These are phyloP conservation scores for Tilletia setariae DNA, from an alignment of 1,284 basidiomycete genomes.

Conservation along the genomic window DNA sequence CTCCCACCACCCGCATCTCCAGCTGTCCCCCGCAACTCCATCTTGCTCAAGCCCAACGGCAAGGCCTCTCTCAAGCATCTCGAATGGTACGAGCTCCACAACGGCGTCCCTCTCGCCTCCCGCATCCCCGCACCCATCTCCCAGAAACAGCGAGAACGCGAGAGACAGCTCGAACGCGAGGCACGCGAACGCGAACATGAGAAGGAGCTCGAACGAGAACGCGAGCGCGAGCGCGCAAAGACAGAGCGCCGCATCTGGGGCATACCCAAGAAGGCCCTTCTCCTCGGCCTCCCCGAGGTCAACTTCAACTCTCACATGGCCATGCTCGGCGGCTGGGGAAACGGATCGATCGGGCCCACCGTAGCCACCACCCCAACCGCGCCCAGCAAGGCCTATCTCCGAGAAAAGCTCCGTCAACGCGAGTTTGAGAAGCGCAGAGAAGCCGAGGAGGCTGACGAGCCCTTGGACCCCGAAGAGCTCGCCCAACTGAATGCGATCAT, in stretches of 20 bases:
- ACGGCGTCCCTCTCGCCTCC: conserved; percentile 27
- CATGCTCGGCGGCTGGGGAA: conserved; percentile 47
- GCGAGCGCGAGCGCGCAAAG: conserved; percentile 28
- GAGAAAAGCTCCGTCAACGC: conserved; percentile 17
- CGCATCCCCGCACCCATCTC: conserved; percentile 35
- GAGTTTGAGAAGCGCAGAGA: conserved; percentile 17
- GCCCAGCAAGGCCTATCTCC: conserved; percentile 18
- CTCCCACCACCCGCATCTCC: not conserved
- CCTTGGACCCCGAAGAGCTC: conserved; percentile 49
- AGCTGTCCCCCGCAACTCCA: conserved; percentile 6
- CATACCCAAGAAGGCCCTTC: conserved; percentile 46
- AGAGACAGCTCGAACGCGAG: conserved; percentile 17
- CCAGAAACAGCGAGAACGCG: conserved; percentile 34
- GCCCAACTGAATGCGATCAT: conserved; percentile 53
- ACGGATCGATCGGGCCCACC: conserved; percentile 35
- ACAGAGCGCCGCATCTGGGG: conserved; percentile 46
- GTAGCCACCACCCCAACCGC: conserved; percentile 22
- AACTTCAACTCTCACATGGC: conserved; percentile 48
- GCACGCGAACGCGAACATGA: conserved; percentile 27
- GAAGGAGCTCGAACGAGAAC: conserved; percentile 22
- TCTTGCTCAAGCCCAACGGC: conserved; percentile 3
- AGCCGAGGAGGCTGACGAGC: conserved; percentile 25
- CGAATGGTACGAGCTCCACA: conserved; percentile 14
- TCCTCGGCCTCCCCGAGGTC: conserved; percentile 42
- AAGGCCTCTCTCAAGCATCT: not conserved